Percentiles rank a stretch among this genome's conserved stretches.
Conservation (phyloP, 192 early-diverging fungal genomes). For the Podochytrium sp. region DNA sequence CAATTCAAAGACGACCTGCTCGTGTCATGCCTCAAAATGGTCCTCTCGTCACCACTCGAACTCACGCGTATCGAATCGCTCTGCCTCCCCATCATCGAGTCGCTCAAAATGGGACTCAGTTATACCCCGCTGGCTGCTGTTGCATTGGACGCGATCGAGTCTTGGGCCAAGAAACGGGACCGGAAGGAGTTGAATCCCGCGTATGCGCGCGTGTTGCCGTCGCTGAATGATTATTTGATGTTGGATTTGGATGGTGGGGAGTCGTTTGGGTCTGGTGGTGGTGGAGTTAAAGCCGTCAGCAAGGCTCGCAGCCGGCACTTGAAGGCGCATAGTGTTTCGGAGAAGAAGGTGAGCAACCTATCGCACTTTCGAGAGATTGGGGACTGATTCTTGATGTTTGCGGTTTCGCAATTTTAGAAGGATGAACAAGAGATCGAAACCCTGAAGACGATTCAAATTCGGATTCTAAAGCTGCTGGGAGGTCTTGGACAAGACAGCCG, state of each 20-base stretch:
- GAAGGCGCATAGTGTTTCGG: not conserved
- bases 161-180: conserved; percentile 42
- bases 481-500: conserved; percentile 62
- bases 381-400: too few relatives aligned
- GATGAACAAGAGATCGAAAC: conserved; percentile 35
- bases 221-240: conserved; percentile 69
- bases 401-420: too few relatives aligned
- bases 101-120: conserved; percentile 68
- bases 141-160: conserved; percentile 67
- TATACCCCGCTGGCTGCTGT: conserved; percentile 64
- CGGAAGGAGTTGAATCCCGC: conserved; percentile 30
- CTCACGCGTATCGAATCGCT: conserved; percentile 56
- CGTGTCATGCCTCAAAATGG: conserved; percentile 64
- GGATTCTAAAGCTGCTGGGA: conserved; percentile 67
- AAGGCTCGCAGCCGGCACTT: conserved; percentile 4
- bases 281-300: not conserved
- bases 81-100: conserved; percentile 62
- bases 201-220: conserved; percentile 58
- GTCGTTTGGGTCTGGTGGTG: not conserved
- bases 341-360: not conserved
- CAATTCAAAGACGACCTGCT: conserved; percentile 80
- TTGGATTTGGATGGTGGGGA: conserved; percentile 41
- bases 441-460: conserved; percentile 59
- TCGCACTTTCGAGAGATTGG: too few relatives aligned
- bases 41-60: conserved; percentile 63